Percentiles rank a stretch among this genome's conserved stretches.
Conservation (phyloP, 176 grass and related monocot species). For the Paspalum notatum region DNA sequence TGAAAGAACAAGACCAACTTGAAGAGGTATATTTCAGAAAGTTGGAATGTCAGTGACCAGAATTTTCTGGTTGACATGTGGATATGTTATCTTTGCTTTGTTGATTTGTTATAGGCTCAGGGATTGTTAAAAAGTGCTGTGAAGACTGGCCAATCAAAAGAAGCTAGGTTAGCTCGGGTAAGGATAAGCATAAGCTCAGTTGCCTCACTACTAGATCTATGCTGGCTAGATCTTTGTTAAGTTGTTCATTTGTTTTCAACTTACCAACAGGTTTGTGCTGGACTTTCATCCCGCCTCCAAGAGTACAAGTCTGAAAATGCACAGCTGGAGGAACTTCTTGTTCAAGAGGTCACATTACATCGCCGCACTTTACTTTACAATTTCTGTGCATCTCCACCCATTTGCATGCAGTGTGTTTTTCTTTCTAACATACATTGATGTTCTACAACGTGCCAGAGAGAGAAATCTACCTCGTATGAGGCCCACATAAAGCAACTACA, state of each 20-base stretch:
- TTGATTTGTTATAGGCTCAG: conserved; percentile 72
- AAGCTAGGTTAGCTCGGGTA: conserved; percentile 99
- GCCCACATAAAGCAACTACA: conserved; percentile 83
- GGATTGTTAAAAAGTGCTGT: conserved; percentile 88
- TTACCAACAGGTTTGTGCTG: conserved; percentile 79
- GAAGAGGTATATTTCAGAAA: conserved; percentile 70
- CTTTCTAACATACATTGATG: conserved; percentile 37
- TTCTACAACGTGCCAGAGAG: conserved; percentile 68
- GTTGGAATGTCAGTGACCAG: conserved; percentile 19
- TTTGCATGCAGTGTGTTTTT: conserved; percentile 8
- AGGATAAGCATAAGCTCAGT: conserved; percentile 43
- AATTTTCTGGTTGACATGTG: conserved; percentile 36
- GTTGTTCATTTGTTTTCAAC: conserved; percentile 34
- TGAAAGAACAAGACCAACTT: conserved; percentile 91
- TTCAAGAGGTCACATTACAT: conserved; percentile 73
- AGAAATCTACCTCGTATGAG: conserved; percentile 80
- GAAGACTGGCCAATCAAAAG: conserved; percentile 98
- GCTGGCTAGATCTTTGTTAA: conserved; percentile 24
- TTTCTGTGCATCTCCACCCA: conserved; percentile 16
- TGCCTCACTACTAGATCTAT: conserved; percentile 28
- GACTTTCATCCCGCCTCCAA: conserved; percentile 96
- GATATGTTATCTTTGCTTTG: conserved; percentile 32
- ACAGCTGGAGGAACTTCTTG: conserved; percentile 94
- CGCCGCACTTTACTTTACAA: conserved; percentile 3
- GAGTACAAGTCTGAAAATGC: conserved; percentile 99